These are phyloP conservation scores for Datisca glomerata DNA, from an alignment of 306 rosid genomes.

Conservation along the genomic window DNA sequence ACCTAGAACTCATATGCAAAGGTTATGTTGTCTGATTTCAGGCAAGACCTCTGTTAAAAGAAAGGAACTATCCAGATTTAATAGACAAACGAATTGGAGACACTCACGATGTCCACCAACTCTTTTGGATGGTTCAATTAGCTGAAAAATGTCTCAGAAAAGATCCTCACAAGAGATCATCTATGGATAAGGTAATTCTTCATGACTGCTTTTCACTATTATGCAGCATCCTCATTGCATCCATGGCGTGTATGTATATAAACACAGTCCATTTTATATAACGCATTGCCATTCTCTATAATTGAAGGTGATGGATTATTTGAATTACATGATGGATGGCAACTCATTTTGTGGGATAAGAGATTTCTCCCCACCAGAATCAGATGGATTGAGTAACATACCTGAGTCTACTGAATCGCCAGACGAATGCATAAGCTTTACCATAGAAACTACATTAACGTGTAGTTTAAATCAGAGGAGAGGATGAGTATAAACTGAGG, in stretches of 20 bases:
- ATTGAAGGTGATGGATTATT: slow-evolving; percentile 43
- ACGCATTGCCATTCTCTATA: background rate
- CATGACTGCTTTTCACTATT: background rate
- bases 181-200: slow-evolving; percentile 40
- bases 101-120: slow-evolving; percentile 48
- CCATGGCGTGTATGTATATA: too few species aligned
- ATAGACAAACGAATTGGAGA: slow-evolving; percentile 45
- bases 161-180: slow-evolving; percentile 56
- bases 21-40: too few species aligned
- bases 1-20: too few species aligned
- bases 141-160: slow-evolving; percentile 69
- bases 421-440: too few species aligned
- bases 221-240: too few species aligned
- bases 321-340: slow-evolving; percentile 28
- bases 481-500: too few species aligned
- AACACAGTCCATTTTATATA: background rate
- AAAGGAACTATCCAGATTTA: slow-evolving; percentile 71
- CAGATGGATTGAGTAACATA: slow-evolving; percentile 26
- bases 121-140: slow-evolving; percentile 70
- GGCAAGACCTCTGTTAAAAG: slow-evolving; percentile 62
- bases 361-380: slow-evolving; percentile 32
- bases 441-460: too few species aligned
- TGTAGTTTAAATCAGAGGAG: too few species aligned
- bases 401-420: slow-evolving; percentile 10
- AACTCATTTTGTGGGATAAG: slow-evolving; percentile 16